phyloP scores from a whole-genome alignment of 2,329 filamentous ascomycete genomes.

The Chrysoporthe puriensis region DNA sequence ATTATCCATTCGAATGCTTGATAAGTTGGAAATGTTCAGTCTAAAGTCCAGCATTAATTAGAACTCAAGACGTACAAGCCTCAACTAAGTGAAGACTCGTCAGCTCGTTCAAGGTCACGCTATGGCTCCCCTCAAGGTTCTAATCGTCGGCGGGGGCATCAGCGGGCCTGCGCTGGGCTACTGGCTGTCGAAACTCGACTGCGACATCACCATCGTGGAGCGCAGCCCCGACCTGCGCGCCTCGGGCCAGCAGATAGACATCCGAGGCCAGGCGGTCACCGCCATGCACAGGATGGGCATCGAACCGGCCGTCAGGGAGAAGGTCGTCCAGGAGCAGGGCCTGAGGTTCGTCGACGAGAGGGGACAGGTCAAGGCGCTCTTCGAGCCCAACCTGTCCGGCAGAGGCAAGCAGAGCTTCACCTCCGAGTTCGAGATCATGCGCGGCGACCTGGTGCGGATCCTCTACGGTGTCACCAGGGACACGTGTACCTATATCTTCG shows the following conservation, averaged over 20 bases:
- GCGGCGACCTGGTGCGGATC: conserved; percentile 57
- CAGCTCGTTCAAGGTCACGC: background rate
- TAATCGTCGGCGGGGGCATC: conserved; percentile 53
- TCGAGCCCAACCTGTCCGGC: conserved; percentile 45
- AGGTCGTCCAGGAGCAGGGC: conserved; percentile 51
- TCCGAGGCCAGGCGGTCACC: conserved; percentile 43
- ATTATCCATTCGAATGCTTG: too few species aligned
- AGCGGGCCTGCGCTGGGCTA: conserved; percentile 48
- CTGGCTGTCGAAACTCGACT: conserved; percentile 43
- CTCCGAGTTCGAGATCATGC: conserved; percentile 63
- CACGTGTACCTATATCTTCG: conserved; percentile 36
- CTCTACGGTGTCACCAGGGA: conserved; percentile 47
- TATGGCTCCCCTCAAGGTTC: conserved; percentile 45
- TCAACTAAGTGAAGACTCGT: background rate
- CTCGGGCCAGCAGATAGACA: conserved; percentile 50
- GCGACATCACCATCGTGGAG: conserved; percentile 49
- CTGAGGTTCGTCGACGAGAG: conserved; percentile 48
- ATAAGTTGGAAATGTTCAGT: too few species aligned
- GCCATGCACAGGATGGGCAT: conserved; percentile 34
- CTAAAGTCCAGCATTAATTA: too few species aligned
- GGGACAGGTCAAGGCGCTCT: conserved; percentile 43
- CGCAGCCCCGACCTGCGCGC: conserved; percentile 42
- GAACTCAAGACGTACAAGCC: background rate
- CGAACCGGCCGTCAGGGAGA: conserved; percentile 40
- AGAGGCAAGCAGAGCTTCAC: conserved; percentile 50